Base-by-base conservation (phyloP, 2,329 filamentous ascomycete genomes). In the Plenodomus lindquistii region DNA sequence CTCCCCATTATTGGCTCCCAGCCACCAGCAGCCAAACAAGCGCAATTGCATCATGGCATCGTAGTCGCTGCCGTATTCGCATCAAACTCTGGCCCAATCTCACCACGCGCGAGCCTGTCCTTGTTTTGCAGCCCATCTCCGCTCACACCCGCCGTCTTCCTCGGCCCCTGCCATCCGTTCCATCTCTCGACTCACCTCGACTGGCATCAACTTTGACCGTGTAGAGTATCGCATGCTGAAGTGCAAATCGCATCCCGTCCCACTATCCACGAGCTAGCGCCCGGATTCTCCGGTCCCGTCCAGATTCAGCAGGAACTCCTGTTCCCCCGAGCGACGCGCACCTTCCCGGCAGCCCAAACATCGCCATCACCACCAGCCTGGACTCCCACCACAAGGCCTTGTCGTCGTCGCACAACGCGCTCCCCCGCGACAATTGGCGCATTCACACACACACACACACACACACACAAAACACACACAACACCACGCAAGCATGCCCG, bases 31-130 rank as follows among this genome's bases (percentile, higher is more conserved):
- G 45, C 46, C 35, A 43, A 19, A 37, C 40, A 42, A 37, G 41
- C 40, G 51, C 50, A 31, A 65, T 67, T 64, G 63, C 65, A 67
- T 68, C 63, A 68, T 62, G 59, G 37, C 45, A 49, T 56, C 54
- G 55, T 59, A 48, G 55, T 39, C 49, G 43, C 42, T 42, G 45
- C 20, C 37, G 44, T 53, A 57, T 43, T 20, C 37, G 44, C 54
- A 57, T 43, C 40, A 46, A 50, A 44, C 39, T 42, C 27, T 31
- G 15, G 41, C 43, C 52, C 45, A 48, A 45, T 57, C 48, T 57
- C 38, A 42, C 54, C 51, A 46, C 52, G 44, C 43, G 35, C 42
- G 38, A 40, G 56, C 48, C 37, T 47, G 44, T 42, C 38, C 41
- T 48, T 34, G 40, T 40, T 45, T 47, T 44, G 20, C 35, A 19